Evolutionary conservation across 148 eudicot species (phyloP).

Genomic region (Nepenthes mirabilis): DNA sequence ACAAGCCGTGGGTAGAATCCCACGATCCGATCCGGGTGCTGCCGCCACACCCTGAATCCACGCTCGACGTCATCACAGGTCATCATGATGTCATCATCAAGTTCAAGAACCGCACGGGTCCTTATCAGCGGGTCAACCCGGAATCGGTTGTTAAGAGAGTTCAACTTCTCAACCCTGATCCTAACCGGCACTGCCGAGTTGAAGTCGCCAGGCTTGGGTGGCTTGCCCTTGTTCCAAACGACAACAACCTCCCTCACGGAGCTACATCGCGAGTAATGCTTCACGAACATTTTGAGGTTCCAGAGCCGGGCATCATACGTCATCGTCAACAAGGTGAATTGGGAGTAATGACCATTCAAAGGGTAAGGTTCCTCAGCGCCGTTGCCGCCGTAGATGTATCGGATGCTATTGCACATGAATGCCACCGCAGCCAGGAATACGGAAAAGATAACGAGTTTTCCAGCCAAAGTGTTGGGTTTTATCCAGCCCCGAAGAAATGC

Average conservation of each 20-base stretch:
- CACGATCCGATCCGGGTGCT: conserved; percentile 71
- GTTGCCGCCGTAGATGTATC: conserved; percentile 61
- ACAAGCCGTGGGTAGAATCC: conserved; percentile 84
- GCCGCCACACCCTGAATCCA: conserved; percentile 86
- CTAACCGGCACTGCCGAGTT: conserved; percentile 86
- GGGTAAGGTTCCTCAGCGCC: conserved; percentile 77
- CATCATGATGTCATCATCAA: conserved; percentile 97
- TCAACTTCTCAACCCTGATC: conserved; percentile 58
- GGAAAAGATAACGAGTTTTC: conserved; percentile 34
- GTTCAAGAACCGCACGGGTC: conserved; percentile 79
- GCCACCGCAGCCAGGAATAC: conserved; percentile 30
- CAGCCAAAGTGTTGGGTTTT: conserved; percentile 39
- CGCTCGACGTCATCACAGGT: conserved; percentile 77
- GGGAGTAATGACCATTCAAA: conserved; percentile 53
- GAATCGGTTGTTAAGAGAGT: conserved; percentile 88
- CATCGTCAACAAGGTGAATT: conserved; percentile 84
- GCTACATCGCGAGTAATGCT: conserved; percentile 86
- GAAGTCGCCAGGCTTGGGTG: conserved; percentile 49
- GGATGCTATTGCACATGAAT: conserved; percentile 48
- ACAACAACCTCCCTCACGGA: conserved; percentile 91
- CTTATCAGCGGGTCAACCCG: conserved; percentile 53
- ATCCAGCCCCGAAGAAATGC: conserved; percentile 45
- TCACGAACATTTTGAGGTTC: conserved; percentile 75
- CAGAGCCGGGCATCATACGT: conserved; percentile 91
- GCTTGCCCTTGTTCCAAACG: conserved; percentile 85